Evolutionary conservation across 106 monocot species (phyloP).

Genomic region (Allium sativum): DNA sequence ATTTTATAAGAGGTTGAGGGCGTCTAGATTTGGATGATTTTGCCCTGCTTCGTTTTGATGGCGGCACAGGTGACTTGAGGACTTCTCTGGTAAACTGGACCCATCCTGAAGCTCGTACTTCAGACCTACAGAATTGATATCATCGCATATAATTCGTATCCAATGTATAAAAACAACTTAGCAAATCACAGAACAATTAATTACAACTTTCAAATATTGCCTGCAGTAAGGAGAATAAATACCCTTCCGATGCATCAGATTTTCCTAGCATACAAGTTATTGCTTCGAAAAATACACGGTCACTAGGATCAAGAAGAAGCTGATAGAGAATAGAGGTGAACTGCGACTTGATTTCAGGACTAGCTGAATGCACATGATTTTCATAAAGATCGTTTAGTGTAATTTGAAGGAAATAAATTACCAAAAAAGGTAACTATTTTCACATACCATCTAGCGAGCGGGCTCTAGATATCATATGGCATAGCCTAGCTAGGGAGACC

Average conservation of each 20-base stretch:
- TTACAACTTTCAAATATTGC: background rate
- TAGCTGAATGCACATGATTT: constrained; percentile 37
- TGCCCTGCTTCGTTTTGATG: constrained; percentile 46
- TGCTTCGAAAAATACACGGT: constrained; percentile 97
- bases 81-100: constrained; percentile 85
- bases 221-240: background rate
- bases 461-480: constrained; percentile 82
- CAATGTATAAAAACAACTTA: background rate
- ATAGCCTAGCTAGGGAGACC: constrained; percentile 87
- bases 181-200: background rate
- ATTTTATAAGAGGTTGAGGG: constrained; percentile 87
- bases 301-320: constrained; percentile 94
- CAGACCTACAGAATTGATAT: constrained; percentile 42
- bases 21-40: constrained; percentile 71
- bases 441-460: constrained; percentile 78
- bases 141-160: background rate
- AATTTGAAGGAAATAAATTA: constrained; percentile 3
- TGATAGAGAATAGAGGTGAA: constrained; percentile 88
- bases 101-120: constrained; percentile 98
- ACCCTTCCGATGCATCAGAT: constrained; percentile 91
- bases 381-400: constrained; percentile 2
- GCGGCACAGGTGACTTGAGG: constrained; percentile 89
- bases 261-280: constrained; percentile 90
- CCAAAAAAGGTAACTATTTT: background rate
- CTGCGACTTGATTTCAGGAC: constrained; percentile 80